Evolutionary conservation across 2,329 filamentous ascomycete species (phyloP).

Genomic region (Lachnum nothofagi): DNA sequence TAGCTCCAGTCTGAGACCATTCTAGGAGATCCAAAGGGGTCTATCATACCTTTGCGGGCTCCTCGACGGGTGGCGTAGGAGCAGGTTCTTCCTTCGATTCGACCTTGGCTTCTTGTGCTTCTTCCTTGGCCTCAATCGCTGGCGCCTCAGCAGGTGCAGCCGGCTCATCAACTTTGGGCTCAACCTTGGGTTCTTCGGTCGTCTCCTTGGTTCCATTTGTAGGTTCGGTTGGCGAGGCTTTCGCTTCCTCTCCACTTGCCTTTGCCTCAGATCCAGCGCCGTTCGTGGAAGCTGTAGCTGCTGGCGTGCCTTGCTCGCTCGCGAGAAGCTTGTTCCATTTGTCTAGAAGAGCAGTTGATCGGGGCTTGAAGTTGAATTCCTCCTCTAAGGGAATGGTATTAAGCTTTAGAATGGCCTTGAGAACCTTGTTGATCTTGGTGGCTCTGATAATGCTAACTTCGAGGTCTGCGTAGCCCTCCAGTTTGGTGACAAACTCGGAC

Average conservation of each 20-base stretch:
- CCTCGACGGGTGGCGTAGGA: slow-evolving; percentile 11
- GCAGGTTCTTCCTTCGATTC: slow-evolving; percentile 31
- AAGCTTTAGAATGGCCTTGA: slow-evolving; percentile 90
- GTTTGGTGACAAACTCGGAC: slow-evolving; percentile 71
- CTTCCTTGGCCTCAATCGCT: slow-evolving; percentile 22
- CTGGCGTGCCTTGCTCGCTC: slow-evolving; percentile 45
- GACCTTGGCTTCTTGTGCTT: slow-evolving; percentile 16
- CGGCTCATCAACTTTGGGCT: slow-evolving; percentile 32
- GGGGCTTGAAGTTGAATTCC: slow-evolving; percentile 81
- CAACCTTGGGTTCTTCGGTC: slow-evolving; percentile 34
- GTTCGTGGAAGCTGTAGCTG: slow-evolving; percentile 29
- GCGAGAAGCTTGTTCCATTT: slow-evolving; percentile 85
- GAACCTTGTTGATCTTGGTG: slow-evolving; percentile 98
- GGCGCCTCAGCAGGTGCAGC: slow-evolving; percentile 35
- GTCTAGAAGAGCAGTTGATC: slow-evolving; percentile 72
- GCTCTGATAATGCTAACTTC: slow-evolving; percentile 82
- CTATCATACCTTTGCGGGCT: slow-evolving; percentile 22
- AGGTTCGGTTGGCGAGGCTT: slow-evolving; percentile 23
- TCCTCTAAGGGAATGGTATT: slow-evolving; percentile 76
- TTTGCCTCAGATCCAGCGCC: slow-evolving; percentile 38
- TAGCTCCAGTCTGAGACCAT: slow-evolving; percentile 1
- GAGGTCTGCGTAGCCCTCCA: slow-evolving; percentile 75
- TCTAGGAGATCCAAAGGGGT: background rate
- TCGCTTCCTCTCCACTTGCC: slow-evolving; percentile 27
- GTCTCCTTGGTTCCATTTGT: slow-evolving; percentile 30